phyloP scores from a whole-genome alignment of 129 eudicot species.

The Pittosporum tobira region DNA sequence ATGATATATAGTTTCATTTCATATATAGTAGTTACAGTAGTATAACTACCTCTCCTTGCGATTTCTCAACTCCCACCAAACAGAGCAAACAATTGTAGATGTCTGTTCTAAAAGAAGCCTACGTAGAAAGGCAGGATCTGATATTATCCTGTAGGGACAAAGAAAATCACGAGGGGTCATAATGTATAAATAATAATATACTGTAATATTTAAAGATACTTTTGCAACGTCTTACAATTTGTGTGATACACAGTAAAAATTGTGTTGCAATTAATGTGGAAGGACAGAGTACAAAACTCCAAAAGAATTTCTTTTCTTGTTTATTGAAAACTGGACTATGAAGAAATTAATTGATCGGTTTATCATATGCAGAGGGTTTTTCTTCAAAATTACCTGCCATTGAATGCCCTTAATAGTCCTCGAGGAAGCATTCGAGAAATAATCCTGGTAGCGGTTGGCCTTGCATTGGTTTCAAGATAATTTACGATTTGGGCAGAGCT shows the following conservation, averaged over 20 bases:
- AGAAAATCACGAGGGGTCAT: constrained; percentile 6
- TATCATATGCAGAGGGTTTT: background rate
- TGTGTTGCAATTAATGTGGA: too few species aligned
- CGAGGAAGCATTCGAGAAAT: constrained; percentile 82
- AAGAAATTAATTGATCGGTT: background rate
- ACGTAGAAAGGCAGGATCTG: constrained; percentile 87
- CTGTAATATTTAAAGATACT: too few species aligned
- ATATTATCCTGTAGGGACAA: constrained; percentile 68
- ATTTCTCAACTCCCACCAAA: constrained; percentile 74
- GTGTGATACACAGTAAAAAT: too few species aligned
- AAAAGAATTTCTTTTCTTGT: too few species aligned
- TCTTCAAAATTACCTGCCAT: constrained; percentile 64
- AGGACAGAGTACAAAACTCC: too few species aligned
- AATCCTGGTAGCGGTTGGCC: constrained; percentile 77
- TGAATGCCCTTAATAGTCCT: constrained; percentile 82
- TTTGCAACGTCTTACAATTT: too few species aligned
- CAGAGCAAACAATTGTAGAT: constrained; percentile 80
- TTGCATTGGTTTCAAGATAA: constrained; percentile 80
- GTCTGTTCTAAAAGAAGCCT: constrained; percentile 81
- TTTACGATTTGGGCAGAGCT: constrained; percentile 91
- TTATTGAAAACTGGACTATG: background rate
- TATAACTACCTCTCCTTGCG: constrained; percentile 75
- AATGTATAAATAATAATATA: too few species aligned
- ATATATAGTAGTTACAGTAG: background rate
- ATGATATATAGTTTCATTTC: background rate